These are phyloP conservation scores for Pelargonium cotyledonis DNA, from an alignment of 441 rosid genomes.

Conservation along the genomic window DNA sequence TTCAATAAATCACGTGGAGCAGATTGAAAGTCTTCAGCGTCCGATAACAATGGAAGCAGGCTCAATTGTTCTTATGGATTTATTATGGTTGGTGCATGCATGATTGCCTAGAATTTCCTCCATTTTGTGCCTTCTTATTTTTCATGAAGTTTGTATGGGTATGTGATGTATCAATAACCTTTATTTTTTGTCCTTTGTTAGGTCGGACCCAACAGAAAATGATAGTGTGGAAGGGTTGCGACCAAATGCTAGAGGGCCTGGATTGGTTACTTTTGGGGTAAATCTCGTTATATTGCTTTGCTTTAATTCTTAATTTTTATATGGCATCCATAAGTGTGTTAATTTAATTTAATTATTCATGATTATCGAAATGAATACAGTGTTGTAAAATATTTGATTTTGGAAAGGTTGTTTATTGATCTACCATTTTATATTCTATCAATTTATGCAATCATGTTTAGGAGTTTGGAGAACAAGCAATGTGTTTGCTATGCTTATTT, in stretches of 20 bases:
- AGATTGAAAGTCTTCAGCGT: constrained; percentile 87
- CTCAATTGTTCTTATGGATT: constrained; percentile 95
- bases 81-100: constrained; percentile 60
- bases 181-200: constrained; percentile 23
- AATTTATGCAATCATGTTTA: background rate
- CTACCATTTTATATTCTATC: background rate
- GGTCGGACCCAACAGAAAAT: constrained; percentile 99
- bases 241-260: constrained; percentile 99
- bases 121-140: no score
- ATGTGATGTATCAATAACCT: constrained; percentile 12
- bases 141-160: no score
- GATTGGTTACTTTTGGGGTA: constrained; percentile 96
- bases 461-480: background rate
- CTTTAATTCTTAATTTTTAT: background rate
- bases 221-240: constrained; percentile 97
- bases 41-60: constrained; percentile 99
- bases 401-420: background rate
- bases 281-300: constrained; percentile 24
- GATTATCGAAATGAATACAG: background rate
- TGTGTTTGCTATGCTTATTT: constrained; percentile 20
- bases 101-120: constrained; percentile 4
- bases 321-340: background rate
- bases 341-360: background rate
- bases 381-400: background rate
- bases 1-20: constrained; percentile 93